Percentiles rank a stretch among this genome's conserved stretches.
Conservation (phyloP, 805 yeast species). For the Candida taoyuanica region DNA sequence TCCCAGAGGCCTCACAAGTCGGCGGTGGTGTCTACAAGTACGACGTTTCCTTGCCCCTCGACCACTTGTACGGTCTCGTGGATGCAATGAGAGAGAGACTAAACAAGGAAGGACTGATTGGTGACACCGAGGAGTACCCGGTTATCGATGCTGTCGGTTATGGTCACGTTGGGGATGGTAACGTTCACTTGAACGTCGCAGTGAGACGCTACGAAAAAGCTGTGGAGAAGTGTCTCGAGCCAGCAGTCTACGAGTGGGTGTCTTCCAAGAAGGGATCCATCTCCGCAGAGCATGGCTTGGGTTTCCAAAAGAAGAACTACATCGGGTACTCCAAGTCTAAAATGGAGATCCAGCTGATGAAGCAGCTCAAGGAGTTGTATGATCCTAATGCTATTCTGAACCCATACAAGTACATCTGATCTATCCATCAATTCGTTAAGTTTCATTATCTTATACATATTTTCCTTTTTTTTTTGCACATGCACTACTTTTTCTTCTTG, state of each 20-base stretch:
- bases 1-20: constrained; percentile 82
- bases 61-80: constrained; percentile 76
- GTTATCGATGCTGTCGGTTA: constrained; percentile 90
- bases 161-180: constrained; percentile 99
- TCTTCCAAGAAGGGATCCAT: constrained; percentile 70
- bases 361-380: constrained; percentile 68
- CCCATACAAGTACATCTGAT: constrained; percentile 83
- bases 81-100: constrained; percentile 68
- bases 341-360: constrained; percentile 68
- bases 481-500: neutral
- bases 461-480: constrained; percentile 1
- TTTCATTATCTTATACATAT: neutral
- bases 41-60: constrained; percentile 88
- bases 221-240: constrained; percentile 81
- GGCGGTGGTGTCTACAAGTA: constrained; percentile 96
- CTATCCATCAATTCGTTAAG: neutral
- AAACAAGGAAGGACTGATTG: constrained; percentile 50
- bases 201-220: constrained; percentile 77
- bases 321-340: constrained; percentile 78
- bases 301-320: constrained; percentile 92
- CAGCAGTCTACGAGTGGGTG: constrained; percentile 93
- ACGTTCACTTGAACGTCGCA: constrained; percentile 88
- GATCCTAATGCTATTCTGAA: constrained; percentile 92
- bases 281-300: constrained; percentile 96
- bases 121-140: constrained; percentile 63